Percentiles rank a stretch among this genome's conserved stretches.
phyloP scores from a whole-genome alignment of 441 rosid species.

The Pelargonium fulgidum region DNA sequence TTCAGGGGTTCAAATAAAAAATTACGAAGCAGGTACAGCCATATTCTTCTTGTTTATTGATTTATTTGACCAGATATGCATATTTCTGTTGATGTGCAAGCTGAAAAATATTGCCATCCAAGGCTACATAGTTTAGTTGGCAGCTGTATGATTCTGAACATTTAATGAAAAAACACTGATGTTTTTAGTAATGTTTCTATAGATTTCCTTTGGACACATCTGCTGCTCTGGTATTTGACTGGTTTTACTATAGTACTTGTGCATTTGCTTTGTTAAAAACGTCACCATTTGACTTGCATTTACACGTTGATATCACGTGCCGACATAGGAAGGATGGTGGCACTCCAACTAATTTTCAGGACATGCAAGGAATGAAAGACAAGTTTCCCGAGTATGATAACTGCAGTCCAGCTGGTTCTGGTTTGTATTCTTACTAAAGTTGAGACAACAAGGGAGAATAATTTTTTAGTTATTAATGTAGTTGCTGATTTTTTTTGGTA shows the following conservation, averaged over 20 bases:
- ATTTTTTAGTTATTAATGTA: too few species aligned
- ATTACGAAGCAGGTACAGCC: not conserved
- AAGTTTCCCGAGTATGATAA: not conserved
- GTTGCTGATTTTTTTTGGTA: too few species aligned
- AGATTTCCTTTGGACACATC: not conserved
- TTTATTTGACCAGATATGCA: not conserved
- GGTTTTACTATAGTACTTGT: not conserved
- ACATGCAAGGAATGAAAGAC: not conserved
- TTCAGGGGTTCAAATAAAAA: not conserved
- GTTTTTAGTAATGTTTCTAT: not conserved
- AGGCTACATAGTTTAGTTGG: not conserved
- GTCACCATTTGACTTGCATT: not conserved
- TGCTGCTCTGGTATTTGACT: constrained; percentile 9
- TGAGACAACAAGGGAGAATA: too few species aligned
- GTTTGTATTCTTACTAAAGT: not conserved
- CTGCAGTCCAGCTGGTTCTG: constrained; percentile 9
- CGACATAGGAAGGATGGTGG: constrained; percentile 1
- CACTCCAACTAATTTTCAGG: not conserved
- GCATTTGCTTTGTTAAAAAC: not conserved
- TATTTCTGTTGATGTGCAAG: not conserved
- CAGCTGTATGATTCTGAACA: not conserved
- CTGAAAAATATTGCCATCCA: not conserved
- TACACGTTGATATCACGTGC: not conserved
- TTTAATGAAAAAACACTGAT: not conserved
- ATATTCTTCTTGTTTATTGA: too few species aligned